phyloP scores from a whole-genome alignment of 192 early-diverging fungal species.

The Linnemannia zychae region DNA sequence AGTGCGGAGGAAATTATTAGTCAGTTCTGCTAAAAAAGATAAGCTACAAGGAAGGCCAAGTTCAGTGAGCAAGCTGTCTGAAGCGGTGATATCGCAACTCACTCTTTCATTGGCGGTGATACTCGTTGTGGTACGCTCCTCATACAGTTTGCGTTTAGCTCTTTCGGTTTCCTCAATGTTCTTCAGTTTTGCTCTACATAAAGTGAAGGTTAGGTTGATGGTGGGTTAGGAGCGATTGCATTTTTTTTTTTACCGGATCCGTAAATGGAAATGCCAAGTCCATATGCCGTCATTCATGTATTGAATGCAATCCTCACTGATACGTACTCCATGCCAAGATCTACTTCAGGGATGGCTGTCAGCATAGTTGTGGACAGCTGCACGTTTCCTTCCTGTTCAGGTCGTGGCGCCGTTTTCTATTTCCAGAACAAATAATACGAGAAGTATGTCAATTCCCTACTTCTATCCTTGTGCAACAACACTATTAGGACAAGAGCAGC shows the following conservation, averaged over 20 bases:
- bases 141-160: conserved; percentile 74
- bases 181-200: conserved; percentile 65
- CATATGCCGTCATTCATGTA: neutral
- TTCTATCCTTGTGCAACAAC: no score
- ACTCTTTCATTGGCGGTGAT: conserved; percentile 34
- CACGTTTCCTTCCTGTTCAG: conserved; percentile 87
- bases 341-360: conserved; percentile 92
- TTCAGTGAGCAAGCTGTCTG: neutral
- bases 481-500: conserved; percentile 51
- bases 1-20: conserved; percentile 20
- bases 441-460: neutral
- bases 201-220: neutral
- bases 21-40: neutral
- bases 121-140: conserved; percentile 49
- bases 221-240: neutral
- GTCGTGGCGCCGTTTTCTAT: conserved; percentile 69
- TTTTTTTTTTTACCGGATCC: neutral
- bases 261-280: conserved; percentile 8
- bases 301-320: neutral
- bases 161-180: conserved; percentile 89
- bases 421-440: neutral
- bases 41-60: neutral
- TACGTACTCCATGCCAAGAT: conserved; percentile 83
- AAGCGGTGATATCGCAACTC: neutral
- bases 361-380: conserved; percentile 90